These are phyloP conservation scores for Chlorella sorokiniana DNA, from an alignment of 139 green algal genomes.

Conservation along the genomic window DNA sequence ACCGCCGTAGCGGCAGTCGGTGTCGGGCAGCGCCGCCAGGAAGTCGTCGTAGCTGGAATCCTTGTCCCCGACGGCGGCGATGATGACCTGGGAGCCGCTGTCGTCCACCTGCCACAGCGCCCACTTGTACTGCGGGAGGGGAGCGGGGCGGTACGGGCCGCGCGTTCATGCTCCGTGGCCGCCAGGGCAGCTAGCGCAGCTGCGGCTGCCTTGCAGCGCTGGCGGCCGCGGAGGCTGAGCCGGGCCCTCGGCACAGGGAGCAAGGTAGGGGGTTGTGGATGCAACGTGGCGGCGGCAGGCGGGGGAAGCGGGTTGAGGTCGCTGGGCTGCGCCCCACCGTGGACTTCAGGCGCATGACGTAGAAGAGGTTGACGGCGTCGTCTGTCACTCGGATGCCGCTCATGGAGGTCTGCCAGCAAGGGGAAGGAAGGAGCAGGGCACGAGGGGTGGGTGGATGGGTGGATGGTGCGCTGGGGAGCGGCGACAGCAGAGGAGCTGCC, in stretches of 20 bases:
- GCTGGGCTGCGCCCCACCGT: constrained; percentile 56
- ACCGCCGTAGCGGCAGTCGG: constrained; percentile 85
- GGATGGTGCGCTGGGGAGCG: not conserved
- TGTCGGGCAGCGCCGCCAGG: constrained; percentile 61
- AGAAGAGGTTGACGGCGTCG: constrained; percentile 86
- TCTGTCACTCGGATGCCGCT: constrained; percentile 80
- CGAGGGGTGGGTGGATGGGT: not conserved
- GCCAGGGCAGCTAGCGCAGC: no score
- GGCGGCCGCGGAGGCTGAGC: no score
- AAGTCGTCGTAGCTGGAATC: constrained; percentile 76
- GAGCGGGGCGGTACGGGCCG: not conserved
- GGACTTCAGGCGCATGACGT: constrained; percentile 81
- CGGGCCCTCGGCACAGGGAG: no score
- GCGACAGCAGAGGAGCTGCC: no score
- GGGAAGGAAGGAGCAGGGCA: not conserved
- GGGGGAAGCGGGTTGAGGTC: no score
- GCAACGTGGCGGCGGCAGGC: no score
- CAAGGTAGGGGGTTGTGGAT: no score
- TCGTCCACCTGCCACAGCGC: constrained; percentile 83
- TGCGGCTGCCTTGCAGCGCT: no score
- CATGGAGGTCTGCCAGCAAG: constrained; percentile 78
- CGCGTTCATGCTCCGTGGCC: no score
- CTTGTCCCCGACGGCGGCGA: constrained; percentile 67
- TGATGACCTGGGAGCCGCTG: constrained; percentile 68
- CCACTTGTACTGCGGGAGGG: constrained; percentile 72